Evolutionary conservation across 495 filamentous ascomycete species (phyloP), one percentile per base, ranked within the genome.

Genomic region (Tuber indicum): DNA sequence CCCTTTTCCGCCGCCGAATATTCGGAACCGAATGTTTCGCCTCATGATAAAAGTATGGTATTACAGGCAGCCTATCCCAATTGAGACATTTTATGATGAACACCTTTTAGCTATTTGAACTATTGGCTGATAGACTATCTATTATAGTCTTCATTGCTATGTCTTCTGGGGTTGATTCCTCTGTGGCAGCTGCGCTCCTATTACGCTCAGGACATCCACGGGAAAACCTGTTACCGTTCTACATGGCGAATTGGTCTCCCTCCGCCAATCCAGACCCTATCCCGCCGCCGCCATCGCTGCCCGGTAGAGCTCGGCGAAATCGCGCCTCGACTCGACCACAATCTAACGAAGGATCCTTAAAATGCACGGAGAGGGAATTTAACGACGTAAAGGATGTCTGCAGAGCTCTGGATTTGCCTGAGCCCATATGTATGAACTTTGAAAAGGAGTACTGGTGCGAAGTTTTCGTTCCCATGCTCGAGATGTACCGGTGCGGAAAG

Each of bases 361-460:
- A 81, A 49, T 83, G 82, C 44, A 79, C 73, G n/a, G 76, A 81
- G 39, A 74, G 44, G 23, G 82, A 83, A 74, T 81, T 81, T 46
- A 76, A 74, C 42, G 76, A 80, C 43, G 82, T 83, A 19, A 71
- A 79, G 71, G 66, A 76, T 7, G 46, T 83, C 44, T 83, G 82
- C 62, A 70, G 70, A 58, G 72, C 79, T 52, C 42, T 83, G 26
- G 70, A 75, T 19, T 47, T 83, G 39, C 73, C 72, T 42, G 44
- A 72, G 14, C 82, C 82, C 36, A 72, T 76, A 62, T 76, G 75
- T 72, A 75, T 83, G 74, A 79, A n/a, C 52, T 76, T 83, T 41
- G 82, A 83, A 75, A 83, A 81, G 41, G 82, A 83, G 49, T 83
- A 83, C 72, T 83, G 82, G 82, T 73, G 74, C 44, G 81, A 83